These are phyloP conservation scores for Boletus barrowsii DNA, from an alignment of 768 basidiomycete species.

Conservation along the genomic window DNA sequence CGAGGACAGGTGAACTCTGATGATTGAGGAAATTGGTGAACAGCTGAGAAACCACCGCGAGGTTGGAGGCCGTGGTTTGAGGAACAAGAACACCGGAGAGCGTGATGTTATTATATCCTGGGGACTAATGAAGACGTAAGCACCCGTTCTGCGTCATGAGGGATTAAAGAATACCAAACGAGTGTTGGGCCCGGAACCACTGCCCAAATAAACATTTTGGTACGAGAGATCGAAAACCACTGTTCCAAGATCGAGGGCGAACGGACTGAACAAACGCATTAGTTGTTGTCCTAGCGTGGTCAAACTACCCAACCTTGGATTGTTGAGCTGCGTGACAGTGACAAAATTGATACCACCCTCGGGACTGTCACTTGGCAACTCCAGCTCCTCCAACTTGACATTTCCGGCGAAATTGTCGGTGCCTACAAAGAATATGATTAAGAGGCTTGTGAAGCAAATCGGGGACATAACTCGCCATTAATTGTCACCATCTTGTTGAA, in stretches of 20 bases:
- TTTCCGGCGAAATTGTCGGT: conserved; percentile 60
- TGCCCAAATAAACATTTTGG: conserved; percentile 52
- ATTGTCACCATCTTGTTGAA: conserved; percentile 61
- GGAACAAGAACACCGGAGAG: conserved; percentile 55
- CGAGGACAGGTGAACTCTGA: conserved; percentile 53
- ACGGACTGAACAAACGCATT: conserved; percentile 44
- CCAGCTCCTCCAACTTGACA: conserved; percentile 54
- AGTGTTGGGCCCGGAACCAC: conserved; percentile 50
- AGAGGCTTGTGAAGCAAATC: background rate
- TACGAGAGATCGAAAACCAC: conserved; percentile 62
- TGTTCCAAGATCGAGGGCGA: conserved; percentile 66
- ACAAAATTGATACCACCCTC: conserved; percentile 65
- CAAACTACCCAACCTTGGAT: conserved; percentile 45
- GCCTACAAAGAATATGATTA: conserved; percentile 33
- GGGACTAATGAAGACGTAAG: conserved; percentile 34
- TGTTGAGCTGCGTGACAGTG: conserved; percentile 52
- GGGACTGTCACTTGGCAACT: conserved; percentile 64
- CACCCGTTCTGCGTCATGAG: background rate
- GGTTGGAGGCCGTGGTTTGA: conserved; percentile 44
- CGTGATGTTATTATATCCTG: conserved; percentile 56
- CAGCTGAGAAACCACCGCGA: conserved; percentile 53
- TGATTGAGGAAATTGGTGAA: conserved; percentile 75
- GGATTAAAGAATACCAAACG: conserved; percentile 39
- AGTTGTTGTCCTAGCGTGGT: background rate
- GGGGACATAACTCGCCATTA: conserved; percentile 39